Evolutionary conservation across 768 basidiomycete genomes (phyloP), one percentile per base, ranked within the genome.

Genomic region (Collybia nuda): DNA sequence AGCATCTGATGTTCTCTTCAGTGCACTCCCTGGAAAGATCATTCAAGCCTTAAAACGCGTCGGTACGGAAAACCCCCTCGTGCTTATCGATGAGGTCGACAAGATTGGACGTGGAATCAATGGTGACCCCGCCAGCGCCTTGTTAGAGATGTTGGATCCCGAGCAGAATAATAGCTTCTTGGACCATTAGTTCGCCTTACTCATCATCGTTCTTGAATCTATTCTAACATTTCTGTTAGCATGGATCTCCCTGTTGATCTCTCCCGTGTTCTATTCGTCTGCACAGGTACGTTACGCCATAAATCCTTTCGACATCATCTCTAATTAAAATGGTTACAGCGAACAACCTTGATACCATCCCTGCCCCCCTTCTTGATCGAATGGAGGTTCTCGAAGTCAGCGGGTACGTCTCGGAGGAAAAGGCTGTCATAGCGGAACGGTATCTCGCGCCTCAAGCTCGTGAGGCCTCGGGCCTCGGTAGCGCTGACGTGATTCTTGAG

Each of bases 221-320:
- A 63, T 49, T 37, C 38, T 50, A 12, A 48, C 17, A 4, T 26
- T 35, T 40, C 7, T 38, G 42, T 42, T 2, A 94, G 93, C 70
- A 92, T 98, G 85, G 94, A 98, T 62, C 91, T 98, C 11, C 94
- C 94, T 6, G 90, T 98, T 45, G 96, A 99, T 63, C 80, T 99
- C 17, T 98, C 95, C 0, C 84, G 92, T 36, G 93, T 98, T 23
- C 81, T 99, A 2, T 99, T 99, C 67, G 95, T 99, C 48, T 99
- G 97, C 73, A 99, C 96, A 40, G 60, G 60, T 59, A 17, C 28
- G 46, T 7, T 42, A 36, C 14, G 15, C n/a, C n/a, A n/a, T n/a
- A n/a, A n/a, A n/a, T n/a, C n/a, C n/a, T 3, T n/a, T 23, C 17
- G 6, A n/a, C n/a, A n/a, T n/a, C n/a, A n/a, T n/a, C n/a, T n/a